A percentile compares a stretch with the other conserved stretches of the same genome.
Conservation (phyloP, 2,329 filamentous ascomycete species). For the Beauveria asiatica region DNA sequence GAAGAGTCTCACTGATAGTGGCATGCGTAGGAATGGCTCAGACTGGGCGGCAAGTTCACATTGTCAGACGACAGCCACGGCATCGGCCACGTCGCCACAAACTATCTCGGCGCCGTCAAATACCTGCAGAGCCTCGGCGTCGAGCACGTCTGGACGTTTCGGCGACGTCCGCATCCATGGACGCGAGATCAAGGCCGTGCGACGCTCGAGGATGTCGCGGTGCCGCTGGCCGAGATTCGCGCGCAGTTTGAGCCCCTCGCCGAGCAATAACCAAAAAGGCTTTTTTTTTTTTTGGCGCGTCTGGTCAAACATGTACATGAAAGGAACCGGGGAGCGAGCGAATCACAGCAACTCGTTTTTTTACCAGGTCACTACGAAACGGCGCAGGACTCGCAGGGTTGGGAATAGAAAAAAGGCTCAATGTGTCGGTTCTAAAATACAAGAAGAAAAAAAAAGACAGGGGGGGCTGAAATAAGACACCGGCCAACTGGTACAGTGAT, state of each 20-base stretch:
- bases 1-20: background rate
- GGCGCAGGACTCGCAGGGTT: background rate
- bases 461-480: background rate
- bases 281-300: no score
- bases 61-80: constrained; percentile 94
- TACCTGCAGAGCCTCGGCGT: constrained; percentile 64
- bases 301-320: background rate
- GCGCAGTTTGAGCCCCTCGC: constrained; percentile 17
- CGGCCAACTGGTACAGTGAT: constrained; percentile 7
- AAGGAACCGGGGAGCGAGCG: background rate
- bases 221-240: constrained; percentile 34
- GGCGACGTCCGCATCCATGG: constrained; percentile 26
- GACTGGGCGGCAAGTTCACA: constrained; percentile 71
- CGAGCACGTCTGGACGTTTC: constrained; percentile 49
- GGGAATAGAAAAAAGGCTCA: background rate
- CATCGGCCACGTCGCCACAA: constrained; percentile 75
- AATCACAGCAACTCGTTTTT: background rate
- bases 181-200: constrained; percentile 23
- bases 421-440: background rate
- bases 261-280: background rate
- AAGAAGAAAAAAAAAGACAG: background rate
- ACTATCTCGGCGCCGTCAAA: constrained; percentile 62
- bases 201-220: constrained; percentile 33
- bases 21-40: constrained; percentile 56
- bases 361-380: background rate